Base-by-base conservation (phyloP, 331 rosid genomes). In the Acacia pycnantha region DNA sequence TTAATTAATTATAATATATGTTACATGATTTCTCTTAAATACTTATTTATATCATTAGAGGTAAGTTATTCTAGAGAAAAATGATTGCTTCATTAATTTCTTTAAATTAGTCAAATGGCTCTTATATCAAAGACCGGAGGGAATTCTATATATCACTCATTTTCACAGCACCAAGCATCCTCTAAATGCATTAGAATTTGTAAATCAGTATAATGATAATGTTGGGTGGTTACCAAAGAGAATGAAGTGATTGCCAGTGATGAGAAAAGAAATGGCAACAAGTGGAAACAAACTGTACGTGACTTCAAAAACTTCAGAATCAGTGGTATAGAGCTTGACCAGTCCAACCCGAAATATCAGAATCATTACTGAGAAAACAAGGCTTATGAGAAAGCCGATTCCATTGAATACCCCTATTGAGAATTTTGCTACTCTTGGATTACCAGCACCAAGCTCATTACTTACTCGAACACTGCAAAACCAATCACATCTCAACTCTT, bases 231-330 rank as follows among this genome's bases (percentile, higher is more conserved):
- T 48, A 87, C 88, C 90, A 77, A 85, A 85, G 68, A 89, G 90
- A 15, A 83, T 85, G 7, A 85, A 84, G 48, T 89, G 92, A 81
- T 83, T 83, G 69, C 90, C 92, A 73, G 85, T 87, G 51, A 89
- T 70, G 74, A 87, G 83, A 77, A 89, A 86, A 19, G 89, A 62
- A 62, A 62, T 14, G 40, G 69, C 37, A 29, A 62, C 37, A 62
- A 27, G 21, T 12, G 69, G 37, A 62, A 62, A 27, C 69, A 62
- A 27, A 62, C 40, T 26, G 40, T 15, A 27, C 2, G 35, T 27
- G 21, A 27, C 40, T 62, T 62, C 10, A 29, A 62, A 11, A 26
- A 62, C 69, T 12, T 62, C 21, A 62, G 69, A 27, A 27, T 62
- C 69, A 62, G 69, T 1, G 3, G 69, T 26, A 62, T 62, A 62